A percentile compares a stretch with the other conserved stretches of the same genome.
These are phyloP conservation scores for Lanmaoa pseudosensibilis DNA, from an alignment of 768 basidiomycete species.

Conservation along the genomic window DNA sequence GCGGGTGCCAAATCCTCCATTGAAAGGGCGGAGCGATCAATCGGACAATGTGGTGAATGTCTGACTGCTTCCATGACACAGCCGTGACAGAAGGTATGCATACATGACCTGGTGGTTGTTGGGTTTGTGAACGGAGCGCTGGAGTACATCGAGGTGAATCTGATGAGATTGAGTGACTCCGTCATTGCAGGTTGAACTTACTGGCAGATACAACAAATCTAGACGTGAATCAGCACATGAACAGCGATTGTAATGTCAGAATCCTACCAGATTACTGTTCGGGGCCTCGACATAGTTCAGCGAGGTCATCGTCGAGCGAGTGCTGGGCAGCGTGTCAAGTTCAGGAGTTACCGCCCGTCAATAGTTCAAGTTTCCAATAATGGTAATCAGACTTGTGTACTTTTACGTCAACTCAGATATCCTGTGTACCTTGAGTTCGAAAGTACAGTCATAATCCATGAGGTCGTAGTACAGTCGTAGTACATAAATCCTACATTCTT, in stretches of 20 bases:
- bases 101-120: constrained; percentile 68
- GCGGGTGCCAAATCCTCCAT: constrained; percentile 61
- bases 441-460: too few species aligned
- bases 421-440: not conserved
- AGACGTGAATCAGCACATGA: constrained; percentile 4
- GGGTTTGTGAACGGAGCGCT: constrained; percentile 78
- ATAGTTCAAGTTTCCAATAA: constrained; percentile 4
- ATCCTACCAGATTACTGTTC: constrained; percentile 66
- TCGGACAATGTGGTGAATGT: constrained; percentile 74
- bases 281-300: constrained; percentile 58
- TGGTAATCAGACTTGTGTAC: constrained; percentile 14
- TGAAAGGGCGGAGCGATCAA: constrained; percentile 72
- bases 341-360: not conserved
- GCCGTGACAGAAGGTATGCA: constrained; percentile 84
- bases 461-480: too few species aligned
- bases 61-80: constrained; percentile 73
- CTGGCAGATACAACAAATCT: constrained; percentile 83
- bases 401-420: constrained; percentile 20
- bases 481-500: too few species aligned
- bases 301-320: constrained; percentile 24
- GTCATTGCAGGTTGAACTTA: constrained; percentile 25
- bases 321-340: constrained; percentile 8
- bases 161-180: constrained; percentile 1
- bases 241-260: not conserved
- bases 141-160: constrained; percentile 8